Evolutionary conservation across 352 stramenopile species (phyloP), one percentile per base, ranked within the genome.

Genomic region (Peronospora belbahrii): DNA sequence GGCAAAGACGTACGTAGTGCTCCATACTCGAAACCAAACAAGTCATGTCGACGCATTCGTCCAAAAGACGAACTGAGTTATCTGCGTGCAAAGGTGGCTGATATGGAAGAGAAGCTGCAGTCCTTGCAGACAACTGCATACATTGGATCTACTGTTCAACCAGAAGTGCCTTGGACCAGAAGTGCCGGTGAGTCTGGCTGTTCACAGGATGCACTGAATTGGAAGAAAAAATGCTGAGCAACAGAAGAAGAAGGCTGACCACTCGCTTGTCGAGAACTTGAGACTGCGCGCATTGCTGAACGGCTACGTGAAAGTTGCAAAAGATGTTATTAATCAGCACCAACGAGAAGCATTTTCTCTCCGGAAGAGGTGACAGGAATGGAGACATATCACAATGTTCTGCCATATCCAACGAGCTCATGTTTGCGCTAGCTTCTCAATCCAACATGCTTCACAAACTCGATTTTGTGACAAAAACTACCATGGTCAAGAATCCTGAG

Each of bases 51-150:
- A 23, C 54, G 62, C 18, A 69, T 67, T 18, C 54, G 55, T 1
- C 63, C 59, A 20, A 73, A 69, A 48, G 59, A 73, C 24, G 55
- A 73, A 36, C 51, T 73, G 0, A 56, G 67, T 28, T 73, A 69
- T 25, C 45, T 73, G 6, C 55, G 59, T 8, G 59, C 45, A 18
- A 60, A 59, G 19, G 63, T 73, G 23, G 31, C 35, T 1, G 59
- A 69, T 20, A 62, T 73, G 55, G 53, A 73, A 36, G 34, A 60
- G 5, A 33, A 73, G 15, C 34, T 69, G n/a, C 35, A 33, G 8
- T 33, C 31, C 4, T 23, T 68, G 18, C 41, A 48, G 30, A 45
- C 40, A 13, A 38, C 44, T 3, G 39, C 53, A 0, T 20, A 52
- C 13, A 19, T 55, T 1, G 37, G 41, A 1, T 61, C 59, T n/a